Percentiles rank a stretch among this genome's conserved stretches.
These are phyloP conservation scores for Russula sp. DNA, from an alignment of 768 basidiomycete species.

Conservation along the genomic window DNA sequence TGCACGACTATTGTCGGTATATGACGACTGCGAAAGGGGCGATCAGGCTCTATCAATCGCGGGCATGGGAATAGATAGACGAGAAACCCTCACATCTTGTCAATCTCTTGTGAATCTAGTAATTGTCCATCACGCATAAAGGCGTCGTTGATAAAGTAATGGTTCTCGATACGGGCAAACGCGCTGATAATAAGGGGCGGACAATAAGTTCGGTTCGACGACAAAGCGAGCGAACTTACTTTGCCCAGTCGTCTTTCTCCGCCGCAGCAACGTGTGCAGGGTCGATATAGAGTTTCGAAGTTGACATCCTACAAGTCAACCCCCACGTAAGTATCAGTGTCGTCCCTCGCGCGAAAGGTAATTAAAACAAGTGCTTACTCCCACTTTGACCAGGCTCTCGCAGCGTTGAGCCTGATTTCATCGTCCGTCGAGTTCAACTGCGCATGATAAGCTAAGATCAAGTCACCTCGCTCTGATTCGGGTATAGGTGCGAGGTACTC, in stretches of 20 bases:
- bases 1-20: constrained; percentile 82
- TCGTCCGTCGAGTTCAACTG: constrained; percentile 74
- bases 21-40: constrained; percentile 58
- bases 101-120: constrained; percentile 76
- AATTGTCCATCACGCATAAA: constrained; percentile 90
- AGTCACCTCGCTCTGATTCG: constrained; percentile 70
- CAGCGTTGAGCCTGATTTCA: constrained; percentile 59
- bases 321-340: background rate
- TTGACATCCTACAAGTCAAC: constrained; percentile 65
- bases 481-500: constrained; percentile 81
- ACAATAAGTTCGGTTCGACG: background rate
- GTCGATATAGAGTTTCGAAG: constrained; percentile 70
- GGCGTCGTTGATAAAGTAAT: constrained; percentile 87
- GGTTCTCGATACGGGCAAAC: constrained; percentile 86
- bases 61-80: background rate
- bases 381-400: constrained; percentile 88
- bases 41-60: constrained; percentile 13
- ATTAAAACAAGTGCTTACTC: constrained; percentile 56
- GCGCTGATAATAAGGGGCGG: constrained; percentile 46
- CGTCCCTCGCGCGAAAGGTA: background rate
- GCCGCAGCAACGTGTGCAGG: constrained; percentile 64
- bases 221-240: constrained; percentile 45
- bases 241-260: constrained; percentile 70
- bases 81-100: constrained; percentile 63
- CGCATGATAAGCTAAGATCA: constrained; percentile 80